Percentiles rank a stretch among this genome's conserved stretches.
Conservation (phyloP, 1,284 basidiomycete genomes). For the Bondarzewia mesenterica region DNA sequence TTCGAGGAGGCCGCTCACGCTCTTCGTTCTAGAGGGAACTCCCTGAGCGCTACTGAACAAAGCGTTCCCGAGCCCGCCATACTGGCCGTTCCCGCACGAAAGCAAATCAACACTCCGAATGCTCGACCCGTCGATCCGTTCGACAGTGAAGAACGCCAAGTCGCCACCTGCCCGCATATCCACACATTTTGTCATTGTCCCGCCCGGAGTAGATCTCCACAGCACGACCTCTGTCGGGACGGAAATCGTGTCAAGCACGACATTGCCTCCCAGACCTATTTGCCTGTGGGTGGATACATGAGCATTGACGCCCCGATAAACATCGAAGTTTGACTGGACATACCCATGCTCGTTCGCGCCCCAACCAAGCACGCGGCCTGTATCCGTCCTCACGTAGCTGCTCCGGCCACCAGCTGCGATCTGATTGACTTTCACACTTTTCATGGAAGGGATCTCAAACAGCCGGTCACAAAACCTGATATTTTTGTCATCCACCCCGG, state of each 20-base stretch:
- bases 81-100: conserved; percentile 80
- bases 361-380: conserved; percentile 82
- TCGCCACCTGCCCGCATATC: conserved; percentile 69
- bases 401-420: conserved; percentile 70
- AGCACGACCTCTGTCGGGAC: conserved; percentile 84
- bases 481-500: conserved; percentile 34
- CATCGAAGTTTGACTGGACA: conserved; percentile 10
- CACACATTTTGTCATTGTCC: conserved; percentile 53
- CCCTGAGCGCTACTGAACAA: conserved; percentile 70
- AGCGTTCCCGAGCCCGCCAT: conserved; percentile 82
- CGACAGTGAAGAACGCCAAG: conserved; percentile 72
- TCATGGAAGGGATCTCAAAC: conserved; percentile 76
- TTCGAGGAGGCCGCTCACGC: conserved; percentile 78
- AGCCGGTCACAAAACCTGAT: conserved; percentile 70
- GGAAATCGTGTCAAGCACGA: conserved; percentile 66
- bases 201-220: conserved; percentile 46
- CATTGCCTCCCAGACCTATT: conserved; percentile 70
- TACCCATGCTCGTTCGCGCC: conserved; percentile 83
- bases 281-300: conserved; percentile 40
- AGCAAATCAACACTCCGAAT: conserved; percentile 60
- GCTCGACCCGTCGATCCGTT: conserved; percentile 38
- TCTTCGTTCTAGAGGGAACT: conserved; percentile 69
- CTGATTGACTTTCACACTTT: conserved; percentile 57
- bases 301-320: background rate
- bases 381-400: conserved; percentile 63